These are phyloP conservation scores for Moniliophthora roreri DNA, from an alignment of 1,284 basidiomycete genomes.

Conservation along the genomic window DNA sequence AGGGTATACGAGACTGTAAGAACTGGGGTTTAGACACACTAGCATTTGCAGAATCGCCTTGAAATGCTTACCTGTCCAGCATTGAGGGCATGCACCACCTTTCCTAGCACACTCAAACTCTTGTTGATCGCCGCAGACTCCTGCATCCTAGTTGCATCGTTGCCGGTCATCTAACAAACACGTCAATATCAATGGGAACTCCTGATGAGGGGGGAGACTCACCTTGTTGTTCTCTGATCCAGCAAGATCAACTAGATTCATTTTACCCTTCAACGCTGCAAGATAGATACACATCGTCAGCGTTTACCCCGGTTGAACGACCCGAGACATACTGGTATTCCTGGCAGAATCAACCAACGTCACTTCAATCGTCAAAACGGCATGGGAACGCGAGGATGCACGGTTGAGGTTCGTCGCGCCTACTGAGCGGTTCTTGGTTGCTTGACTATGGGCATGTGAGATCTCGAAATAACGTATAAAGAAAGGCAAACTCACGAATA, in stretches of 20 bases:
- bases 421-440: slow-evolving; percentile 74
- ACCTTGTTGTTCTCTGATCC: slow-evolving; percentile 89
- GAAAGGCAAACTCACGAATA: slow-evolving; percentile 52
- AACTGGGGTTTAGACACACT: slow-evolving; percentile 9
- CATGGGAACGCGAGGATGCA: slow-evolving; percentile 81
- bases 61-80: slow-evolving; percentile 55
- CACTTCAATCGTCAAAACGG: slow-evolving; percentile 72
- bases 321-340: slow-evolving; percentile 44
- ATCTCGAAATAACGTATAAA: neutral
- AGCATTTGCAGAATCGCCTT: slow-evolving; percentile 5
- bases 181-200: slow-evolving; percentile 3
- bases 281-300: slow-evolving; percentile 1
- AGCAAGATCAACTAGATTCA: slow-evolving; percentile 84
- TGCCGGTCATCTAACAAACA: slow-evolving; percentile 64
- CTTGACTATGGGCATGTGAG: slow-evolving; percentile 40
- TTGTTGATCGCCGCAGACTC: slow-evolving; percentile 86
- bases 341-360: slow-evolving; percentile 46
- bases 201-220: neutral
- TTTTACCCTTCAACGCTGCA: slow-evolving; percentile 65
- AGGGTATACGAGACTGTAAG: slow-evolving; percentile 75
- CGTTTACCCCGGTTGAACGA: neutral
- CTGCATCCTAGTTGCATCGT: slow-evolving; percentile 76
- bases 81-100: slow-evolving; percentile 83
- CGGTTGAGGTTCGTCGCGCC: slow-evolving; percentile 81
- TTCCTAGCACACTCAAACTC: slow-evolving; percentile 76